phyloP scores from a whole-genome alignment of 2,329 filamentous ascomycete species.

The Passalora sequoiae region DNA sequence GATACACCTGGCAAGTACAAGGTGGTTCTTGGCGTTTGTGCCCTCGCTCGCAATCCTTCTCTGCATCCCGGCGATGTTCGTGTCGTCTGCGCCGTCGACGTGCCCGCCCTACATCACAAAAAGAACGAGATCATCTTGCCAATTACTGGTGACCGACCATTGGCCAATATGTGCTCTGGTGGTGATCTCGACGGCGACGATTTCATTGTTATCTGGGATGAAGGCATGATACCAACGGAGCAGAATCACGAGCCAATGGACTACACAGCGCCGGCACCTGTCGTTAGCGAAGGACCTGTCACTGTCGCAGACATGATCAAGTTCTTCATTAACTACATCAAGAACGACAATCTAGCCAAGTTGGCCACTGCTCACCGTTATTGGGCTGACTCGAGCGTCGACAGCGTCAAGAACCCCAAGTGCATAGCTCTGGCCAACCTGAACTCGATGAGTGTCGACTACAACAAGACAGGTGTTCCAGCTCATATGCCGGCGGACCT shows the following conservation, averaged over 20 bases:
- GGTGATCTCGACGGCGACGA: slow-evolving; percentile 96
- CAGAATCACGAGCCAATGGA: slow-evolving; percentile 77
- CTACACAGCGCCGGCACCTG: slow-evolving; percentile 57
- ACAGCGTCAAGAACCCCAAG: slow-evolving; percentile 61
- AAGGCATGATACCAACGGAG: slow-evolving; percentile 60
- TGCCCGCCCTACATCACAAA: slow-evolving; percentile 66
- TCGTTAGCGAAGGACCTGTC: slow-evolving; percentile 57
- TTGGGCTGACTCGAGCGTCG: slow-evolving; percentile 56
- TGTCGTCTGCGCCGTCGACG: slow-evolving; percentile 76
- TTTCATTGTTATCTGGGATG: slow-evolving; percentile 90
- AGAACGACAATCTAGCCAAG: slow-evolving; percentile 72
- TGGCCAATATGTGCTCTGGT: slow-evolving; percentile 92
- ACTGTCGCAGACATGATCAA: slow-evolving; percentile 66
- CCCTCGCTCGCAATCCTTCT: slow-evolving; percentile 87
- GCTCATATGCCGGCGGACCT: slow-evolving; percentile 62
- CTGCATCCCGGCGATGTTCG: slow-evolving; percentile 89
- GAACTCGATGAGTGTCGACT: slow-evolving; percentile 91
- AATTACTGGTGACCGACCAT: slow-evolving; percentile 71
- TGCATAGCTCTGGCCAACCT: slow-evolving; percentile 72
- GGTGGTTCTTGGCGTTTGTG: slow-evolving; percentile 69
- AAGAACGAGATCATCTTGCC: slow-evolving; percentile 85
- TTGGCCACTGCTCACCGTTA: slow-evolving; percentile 83
- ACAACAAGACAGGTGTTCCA: slow-evolving; percentile 79
- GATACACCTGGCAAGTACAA: slow-evolving; percentile 49
- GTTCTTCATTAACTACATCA: slow-evolving; percentile 91